Conservation (phyloP, 2,329 filamentous ascomycete genomes). For the Fusarium abutilonis region DNA sequence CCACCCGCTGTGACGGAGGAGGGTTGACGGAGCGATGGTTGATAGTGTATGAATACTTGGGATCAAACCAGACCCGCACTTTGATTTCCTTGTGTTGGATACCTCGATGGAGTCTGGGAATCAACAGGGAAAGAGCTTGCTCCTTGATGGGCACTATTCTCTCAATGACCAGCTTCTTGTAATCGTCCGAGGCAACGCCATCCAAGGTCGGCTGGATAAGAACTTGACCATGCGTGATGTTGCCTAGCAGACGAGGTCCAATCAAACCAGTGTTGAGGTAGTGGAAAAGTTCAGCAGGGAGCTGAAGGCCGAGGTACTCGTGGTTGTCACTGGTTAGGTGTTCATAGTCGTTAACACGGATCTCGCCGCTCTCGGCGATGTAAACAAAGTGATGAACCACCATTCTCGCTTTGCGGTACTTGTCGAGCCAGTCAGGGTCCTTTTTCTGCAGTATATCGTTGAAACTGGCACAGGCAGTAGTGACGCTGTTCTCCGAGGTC, state of each 20-base stretch:
- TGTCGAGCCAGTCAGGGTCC: constrained; percentile 81
- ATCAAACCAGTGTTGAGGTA: constrained; percentile 88
- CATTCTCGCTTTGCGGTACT: constrained; percentile 86
- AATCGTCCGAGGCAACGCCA: constrained; percentile 80
- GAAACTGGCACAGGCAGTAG: constrained; percentile 78
- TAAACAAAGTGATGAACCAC: constrained; percentile 88
- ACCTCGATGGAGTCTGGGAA: constrained; percentile 82
- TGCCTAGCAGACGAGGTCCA: constrained; percentile 80
- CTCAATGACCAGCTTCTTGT: constrained; percentile 79
- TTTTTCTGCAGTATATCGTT: constrained; percentile 79
- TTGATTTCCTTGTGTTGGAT: constrained; percentile 82
- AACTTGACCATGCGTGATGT: constrained; percentile 82
- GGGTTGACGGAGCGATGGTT: constrained; percentile 64
- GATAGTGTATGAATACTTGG: constrained; percentile 72
- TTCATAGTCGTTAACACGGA: constrained; percentile 77
- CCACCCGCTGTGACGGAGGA: constrained; percentile 59
- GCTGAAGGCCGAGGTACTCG: constrained; percentile 87
- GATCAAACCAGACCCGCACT: constrained; percentile 86
- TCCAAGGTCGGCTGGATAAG: constrained; percentile 86
- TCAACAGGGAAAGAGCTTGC: constrained; percentile 79
- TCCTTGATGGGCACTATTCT: constrained; percentile 80
- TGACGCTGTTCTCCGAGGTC: constrained; percentile 74
- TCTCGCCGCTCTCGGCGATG: constrained; percentile 78
- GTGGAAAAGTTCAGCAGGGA: constrained; percentile 89
- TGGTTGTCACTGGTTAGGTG: constrained; percentile 84